Conservation (phyloP, 768 basidiomycete species). For the Collybiopsis confluens region DNA sequence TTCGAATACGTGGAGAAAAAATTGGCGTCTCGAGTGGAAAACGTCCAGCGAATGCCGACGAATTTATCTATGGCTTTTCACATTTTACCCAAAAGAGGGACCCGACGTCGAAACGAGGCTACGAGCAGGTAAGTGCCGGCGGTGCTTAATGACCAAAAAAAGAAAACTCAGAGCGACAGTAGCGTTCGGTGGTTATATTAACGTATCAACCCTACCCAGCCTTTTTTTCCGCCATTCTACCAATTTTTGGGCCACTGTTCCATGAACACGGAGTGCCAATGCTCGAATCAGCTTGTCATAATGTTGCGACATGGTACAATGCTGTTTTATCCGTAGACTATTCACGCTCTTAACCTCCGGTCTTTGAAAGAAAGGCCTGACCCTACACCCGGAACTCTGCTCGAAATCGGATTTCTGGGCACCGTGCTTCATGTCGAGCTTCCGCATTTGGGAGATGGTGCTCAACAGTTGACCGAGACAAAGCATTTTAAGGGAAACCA, state of each 20-base stretch:
- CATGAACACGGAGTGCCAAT: slow-evolving; percentile 72
- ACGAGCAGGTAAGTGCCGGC: slow-evolving; percentile 59
- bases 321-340: slow-evolving; percentile 4
- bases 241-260: slow-evolving; percentile 71
- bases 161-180: neutral
- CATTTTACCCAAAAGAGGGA: slow-evolving; percentile 74
- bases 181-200: slow-evolving; percentile 81
- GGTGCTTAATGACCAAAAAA: neutral
- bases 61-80: slow-evolving; percentile 74
- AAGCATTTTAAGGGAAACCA: too few species aligned
- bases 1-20: slow-evolving; percentile 66
- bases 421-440: slow-evolving; percentile 69
- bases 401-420: slow-evolving; percentile 85
- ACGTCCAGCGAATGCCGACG: slow-evolving; percentile 45
- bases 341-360: too few species aligned
- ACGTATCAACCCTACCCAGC: slow-evolving; percentile 79
- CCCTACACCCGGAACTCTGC: slow-evolving; percentile 57
- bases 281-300: slow-evolving; percentile 83
- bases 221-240: slow-evolving; percentile 67
- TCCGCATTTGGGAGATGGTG: slow-evolving; percentile 56
- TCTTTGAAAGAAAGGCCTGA: slow-evolving; percentile 69
- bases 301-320: slow-evolving; percentile 78
- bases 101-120: slow-evolving; percentile 66
- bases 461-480: slow-evolving; percentile 66
- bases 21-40: slow-evolving; percentile 20